A percentile compares a stretch with the other conserved stretches of the same genome.
These are phyloP conservation scores for Suhomyces sp. DNA, from an alignment of 805 yeast genomes.

Conservation along the genomic window DNA sequence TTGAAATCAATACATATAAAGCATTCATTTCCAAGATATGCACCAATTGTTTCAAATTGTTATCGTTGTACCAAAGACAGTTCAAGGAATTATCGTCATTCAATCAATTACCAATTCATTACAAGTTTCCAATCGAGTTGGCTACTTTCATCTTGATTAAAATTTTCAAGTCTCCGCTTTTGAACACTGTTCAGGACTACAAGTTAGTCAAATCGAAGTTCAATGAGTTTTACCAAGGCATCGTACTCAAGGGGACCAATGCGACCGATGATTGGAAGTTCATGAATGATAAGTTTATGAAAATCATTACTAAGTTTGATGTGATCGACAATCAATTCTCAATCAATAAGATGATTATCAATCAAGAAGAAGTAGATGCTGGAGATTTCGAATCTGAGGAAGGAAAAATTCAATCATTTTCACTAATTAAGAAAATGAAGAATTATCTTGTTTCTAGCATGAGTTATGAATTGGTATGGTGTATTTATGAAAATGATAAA, in stretches of 20 bases:
- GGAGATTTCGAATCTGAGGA: constrained; percentile 8
- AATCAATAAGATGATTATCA: constrained; percentile 11
- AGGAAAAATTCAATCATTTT: constrained; percentile 18
- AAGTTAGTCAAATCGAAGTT: constrained; percentile 23
- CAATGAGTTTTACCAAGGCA: constrained; percentile 18
- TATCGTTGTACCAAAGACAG: constrained; percentile 24
- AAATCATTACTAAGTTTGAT: constrained; percentile 26
- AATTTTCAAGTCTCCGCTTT: constrained; percentile 32
- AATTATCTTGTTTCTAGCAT: constrained; percentile 36
- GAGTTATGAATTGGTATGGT: constrained; percentile 41
- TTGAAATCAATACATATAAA: constrained; percentile 29
- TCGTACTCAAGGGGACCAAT: constrained; percentile 13
- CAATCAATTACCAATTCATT: constrained; percentile 41
- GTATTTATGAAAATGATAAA: constrained; percentile 27
- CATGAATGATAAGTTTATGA: constrained; percentile 21
- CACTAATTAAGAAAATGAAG: constrained; percentile 34
- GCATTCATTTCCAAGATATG: constrained; percentile 24
- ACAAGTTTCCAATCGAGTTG: constrained; percentile 38
- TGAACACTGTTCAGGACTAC: constrained; percentile 25
- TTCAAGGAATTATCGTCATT: constrained; percentile 17
- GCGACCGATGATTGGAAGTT: constrained; percentile 23
- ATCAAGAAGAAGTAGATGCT: constrained; percentile 3
- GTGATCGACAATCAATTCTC: constrained; percentile 13
- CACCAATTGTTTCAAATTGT: constrained; percentile 23
- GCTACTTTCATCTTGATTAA: constrained; percentile 30